Evolutionary conservation across 148 eudicot genomes (phyloP).

Genomic region (Vaccinium macrocarpon): DNA sequence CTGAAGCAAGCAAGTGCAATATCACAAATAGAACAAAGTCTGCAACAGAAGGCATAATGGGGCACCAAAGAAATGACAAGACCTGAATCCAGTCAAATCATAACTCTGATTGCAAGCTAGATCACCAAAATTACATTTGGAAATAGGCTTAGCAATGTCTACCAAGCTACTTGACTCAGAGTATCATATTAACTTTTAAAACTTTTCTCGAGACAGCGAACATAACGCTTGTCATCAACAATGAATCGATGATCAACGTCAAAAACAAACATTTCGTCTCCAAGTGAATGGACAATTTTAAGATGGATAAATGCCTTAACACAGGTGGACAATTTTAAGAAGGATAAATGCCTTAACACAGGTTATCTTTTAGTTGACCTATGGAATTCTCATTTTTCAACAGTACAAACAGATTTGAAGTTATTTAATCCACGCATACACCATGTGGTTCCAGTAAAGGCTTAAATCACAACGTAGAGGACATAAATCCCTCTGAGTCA

Average conservation of each 20-base stretch:
- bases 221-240: neutral
- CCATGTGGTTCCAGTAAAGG: neutral
- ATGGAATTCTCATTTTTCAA: neutral
- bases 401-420: neutral
- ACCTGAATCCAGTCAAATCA: neutral
- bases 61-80: conserved; percentile 3
- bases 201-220: neutral
- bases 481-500: neutral
- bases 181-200: neutral
- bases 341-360: neutral
- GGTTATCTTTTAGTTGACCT: neutral
- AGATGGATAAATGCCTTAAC: neutral
- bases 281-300: neutral
- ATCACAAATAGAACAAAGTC: neutral
- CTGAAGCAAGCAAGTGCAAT: neutral
- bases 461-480: neutral
- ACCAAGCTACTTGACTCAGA: neutral
- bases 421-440: neutral
- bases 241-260: neutral
- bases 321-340: neutral
- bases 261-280: neutral
- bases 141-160: neutral
- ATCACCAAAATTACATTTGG: neutral
- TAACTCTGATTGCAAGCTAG: neutral
- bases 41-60: neutral